Percentiles rank a stretch among this genome's conserved stretches.
phyloP scores from a whole-genome alignment of 495 filamentous ascomycete genomes.

The Lasiosphaeris hirsuta region DNA sequence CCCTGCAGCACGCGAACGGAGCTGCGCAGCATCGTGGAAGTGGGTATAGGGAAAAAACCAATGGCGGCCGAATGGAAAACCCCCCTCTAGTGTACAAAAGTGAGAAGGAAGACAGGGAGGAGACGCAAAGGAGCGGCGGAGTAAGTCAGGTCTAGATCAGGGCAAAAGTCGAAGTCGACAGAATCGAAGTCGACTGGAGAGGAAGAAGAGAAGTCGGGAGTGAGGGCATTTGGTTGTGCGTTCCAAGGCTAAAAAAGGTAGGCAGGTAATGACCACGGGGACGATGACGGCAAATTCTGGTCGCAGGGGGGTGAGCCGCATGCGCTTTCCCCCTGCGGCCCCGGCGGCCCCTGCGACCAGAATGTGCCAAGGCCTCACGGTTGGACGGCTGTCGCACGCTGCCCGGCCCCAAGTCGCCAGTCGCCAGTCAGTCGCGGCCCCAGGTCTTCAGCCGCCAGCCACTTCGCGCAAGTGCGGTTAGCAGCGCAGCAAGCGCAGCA shows the following conservation, averaged over 20 bases:
- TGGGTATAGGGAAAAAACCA: conserved; percentile 25
- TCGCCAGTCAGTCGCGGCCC: background rate
- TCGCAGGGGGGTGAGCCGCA: background rate
- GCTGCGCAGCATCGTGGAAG: conserved; percentile 44
- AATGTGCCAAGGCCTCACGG: background rate
- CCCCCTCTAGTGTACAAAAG: conserved; percentile 1
- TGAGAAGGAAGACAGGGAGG: conserved; percentile 12
- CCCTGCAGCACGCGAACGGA: conserved; percentile 31
- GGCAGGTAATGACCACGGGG: conserved; percentile 16
- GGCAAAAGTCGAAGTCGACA: background rate
- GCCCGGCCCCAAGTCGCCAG: background rate
- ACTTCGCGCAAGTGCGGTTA: too few relatives aligned
- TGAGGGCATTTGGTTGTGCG: conserved; percentile 20
- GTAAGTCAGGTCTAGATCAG: conserved; percentile 40
- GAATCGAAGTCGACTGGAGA: conserved; percentile 1
- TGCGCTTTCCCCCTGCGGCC: background rate
- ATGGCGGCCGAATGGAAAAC: conserved; percentile 27
- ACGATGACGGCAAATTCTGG: conserved; percentile 24
- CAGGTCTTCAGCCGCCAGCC: too few relatives aligned
- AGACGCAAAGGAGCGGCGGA: conserved; percentile 44
- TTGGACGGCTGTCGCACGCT: background rate
- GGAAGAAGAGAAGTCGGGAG: conserved; percentile 15
- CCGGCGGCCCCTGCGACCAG: too few relatives aligned
- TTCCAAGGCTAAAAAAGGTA: conserved; percentile 11
- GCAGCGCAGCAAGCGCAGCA: too few relatives aligned